Evolutionary conservation across 441 rosid species (phyloP).

Genomic region (Erodium moschatum): DNA sequence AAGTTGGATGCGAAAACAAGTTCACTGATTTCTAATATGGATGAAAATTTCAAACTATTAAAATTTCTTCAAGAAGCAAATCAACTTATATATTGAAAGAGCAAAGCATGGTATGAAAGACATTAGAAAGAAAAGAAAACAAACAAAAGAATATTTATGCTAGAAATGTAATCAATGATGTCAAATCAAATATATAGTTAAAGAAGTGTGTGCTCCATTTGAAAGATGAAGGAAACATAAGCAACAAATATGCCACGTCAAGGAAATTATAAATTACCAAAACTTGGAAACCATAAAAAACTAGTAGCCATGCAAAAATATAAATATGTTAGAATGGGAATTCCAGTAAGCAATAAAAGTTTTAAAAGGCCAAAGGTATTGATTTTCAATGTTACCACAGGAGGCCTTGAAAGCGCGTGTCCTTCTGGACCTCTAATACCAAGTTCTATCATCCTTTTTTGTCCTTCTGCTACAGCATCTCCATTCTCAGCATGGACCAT

Average conservation of each 20-base stretch:
- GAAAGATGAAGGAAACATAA: not conserved
- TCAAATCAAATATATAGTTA: not conserved
- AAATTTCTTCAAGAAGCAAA: no score
- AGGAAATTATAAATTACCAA: not conserved
- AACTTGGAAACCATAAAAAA: not conserved
- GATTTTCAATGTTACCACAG: slow-evolving; percentile 48
- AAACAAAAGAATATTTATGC: no score
- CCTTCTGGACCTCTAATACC: slow-evolving; percentile 97
- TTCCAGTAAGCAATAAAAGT: not conserved
- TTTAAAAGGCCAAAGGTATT: not conserved
- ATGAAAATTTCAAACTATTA: no score
- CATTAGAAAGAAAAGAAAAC: no score
- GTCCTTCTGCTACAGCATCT: slow-evolving; percentile 92
- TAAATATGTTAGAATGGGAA: not conserved
- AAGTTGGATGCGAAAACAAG: no score
- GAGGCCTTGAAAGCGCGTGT: slow-evolving; percentile 90
- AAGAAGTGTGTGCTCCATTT: not conserved
- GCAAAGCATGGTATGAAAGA: no score
- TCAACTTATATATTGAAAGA: no score
- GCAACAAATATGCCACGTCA: not conserved
- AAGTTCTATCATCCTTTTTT: slow-evolving; percentile 76
- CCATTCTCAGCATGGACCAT: slow-evolving; percentile 99
- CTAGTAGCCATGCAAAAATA: not conserved
- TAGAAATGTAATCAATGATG: no score
- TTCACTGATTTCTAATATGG: no score